phyloP scores from a whole-genome alignment of 176 grass and related monocot genomes.

The Lolium rigidum region DNA sequence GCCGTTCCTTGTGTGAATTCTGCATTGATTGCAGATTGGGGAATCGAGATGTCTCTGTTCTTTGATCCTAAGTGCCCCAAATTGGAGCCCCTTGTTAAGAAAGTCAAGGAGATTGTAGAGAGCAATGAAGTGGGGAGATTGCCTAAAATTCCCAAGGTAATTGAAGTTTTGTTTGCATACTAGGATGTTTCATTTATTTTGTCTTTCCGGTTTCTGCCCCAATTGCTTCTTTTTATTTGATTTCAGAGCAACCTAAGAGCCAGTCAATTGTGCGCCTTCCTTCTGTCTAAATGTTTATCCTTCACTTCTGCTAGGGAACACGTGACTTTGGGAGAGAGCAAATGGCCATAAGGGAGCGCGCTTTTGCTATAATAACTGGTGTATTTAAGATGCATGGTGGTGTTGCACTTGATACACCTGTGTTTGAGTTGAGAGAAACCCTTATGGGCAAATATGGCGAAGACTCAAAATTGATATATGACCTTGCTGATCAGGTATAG shows the following conservation, averaged over 20 bases:
- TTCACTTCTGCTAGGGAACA: slow-evolving; percentile 66
- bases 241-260: slow-evolving; percentile 18
- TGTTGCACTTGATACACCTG: slow-evolving; percentile 89
- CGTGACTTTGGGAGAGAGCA: slow-evolving; percentile 94
- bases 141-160: slow-evolving; percentile 99
- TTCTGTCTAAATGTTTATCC: background rate
- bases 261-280: background rate
- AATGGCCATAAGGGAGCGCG: slow-evolving; percentile 94
- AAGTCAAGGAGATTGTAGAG: slow-evolving; percentile 95
- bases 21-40: slow-evolving; percentile 55
- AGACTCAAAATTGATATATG: slow-evolving; percentile 97
- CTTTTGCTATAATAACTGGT: slow-evolving; percentile 86
- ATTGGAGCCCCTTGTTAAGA: slow-evolving; percentile 64
- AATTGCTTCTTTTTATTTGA: background rate
- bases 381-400: slow-evolving; percentile 99
- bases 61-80: slow-evolving; percentile 79
- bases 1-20: slow-evolving; percentile 48
- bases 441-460: slow-evolving; percentile 99
- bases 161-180: background rate
- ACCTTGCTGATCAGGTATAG: slow-evolving; percentile 95
- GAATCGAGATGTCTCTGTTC: slow-evolving; percentile 45
- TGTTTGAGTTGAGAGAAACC: slow-evolving; percentile 98
- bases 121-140: slow-evolving; percentile 98
- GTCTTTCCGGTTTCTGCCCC: background rate
- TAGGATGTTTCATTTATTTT: background rate